Conservation (phyloP, 2,329 filamentous ascomycete genomes). For the Exophiala sideris region DNA sequence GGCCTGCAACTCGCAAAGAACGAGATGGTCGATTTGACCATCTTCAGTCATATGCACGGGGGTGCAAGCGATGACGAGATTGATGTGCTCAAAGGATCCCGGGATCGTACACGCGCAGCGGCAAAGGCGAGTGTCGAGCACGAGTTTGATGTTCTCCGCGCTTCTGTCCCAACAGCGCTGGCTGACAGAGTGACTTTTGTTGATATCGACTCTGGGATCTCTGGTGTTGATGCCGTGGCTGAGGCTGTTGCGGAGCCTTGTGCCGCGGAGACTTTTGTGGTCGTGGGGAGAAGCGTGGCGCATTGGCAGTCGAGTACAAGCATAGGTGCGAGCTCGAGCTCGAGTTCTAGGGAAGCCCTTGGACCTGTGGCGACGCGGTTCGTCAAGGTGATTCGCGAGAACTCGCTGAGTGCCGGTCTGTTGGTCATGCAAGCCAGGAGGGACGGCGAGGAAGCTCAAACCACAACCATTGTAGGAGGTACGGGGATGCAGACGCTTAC, state of each 20-base stretch:
- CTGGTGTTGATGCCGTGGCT: slow-evolving; percentile 34
- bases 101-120: not conserved
- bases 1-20: slow-evolving; percentile 82
- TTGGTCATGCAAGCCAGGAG: slow-evolving; percentile 64
- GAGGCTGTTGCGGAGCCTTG: slow-evolving; percentile 32
- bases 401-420: slow-evolving; percentile 62
- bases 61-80: slow-evolving; percentile 1
- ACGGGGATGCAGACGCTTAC: slow-evolving; percentile 4
- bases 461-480: not conserved
- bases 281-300: slow-evolving; percentile 10
- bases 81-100: slow-evolving; percentile 5
- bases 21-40: slow-evolving; percentile 54
- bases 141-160: slow-evolving; percentile 16
- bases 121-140: not conserved
- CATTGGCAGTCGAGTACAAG: not conserved
- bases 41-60: slow-evolving; percentile 10
- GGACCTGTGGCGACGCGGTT: slow-evolving; percentile 59
- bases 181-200: slow-evolving; percentile 9
- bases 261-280: slow-evolving; percentile 13
- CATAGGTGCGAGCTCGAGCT: slow-evolving; percentile 1
- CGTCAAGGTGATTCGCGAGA: slow-evolving; percentile 54
- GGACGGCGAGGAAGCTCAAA: slow-evolving; percentile 10
- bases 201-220: slow-evolving; percentile 5
- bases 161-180: slow-evolving; percentile 1
- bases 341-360: slow-evolving; percentile 22